Percentiles rank a stretch among this genome's conserved stretches.
Evolutionary conservation across 1,139 yeast genomes (phyloP).

Genomic region (Eremothecium cymbalariae): DNA sequence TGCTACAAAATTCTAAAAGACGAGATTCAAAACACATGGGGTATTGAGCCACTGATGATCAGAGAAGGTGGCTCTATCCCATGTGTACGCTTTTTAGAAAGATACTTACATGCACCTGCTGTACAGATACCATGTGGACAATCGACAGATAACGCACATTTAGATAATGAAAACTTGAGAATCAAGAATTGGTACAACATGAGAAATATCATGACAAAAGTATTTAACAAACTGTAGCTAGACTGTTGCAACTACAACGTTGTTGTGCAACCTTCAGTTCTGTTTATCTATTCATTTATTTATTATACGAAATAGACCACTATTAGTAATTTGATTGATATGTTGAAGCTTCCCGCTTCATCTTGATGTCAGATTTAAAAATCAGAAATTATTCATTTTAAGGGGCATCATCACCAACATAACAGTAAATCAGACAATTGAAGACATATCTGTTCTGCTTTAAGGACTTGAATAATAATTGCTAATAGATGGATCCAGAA

Average conservation of each 20-base stretch:
- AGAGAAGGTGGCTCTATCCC: constrained; percentile 98
- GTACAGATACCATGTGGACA: constrained; percentile 97
- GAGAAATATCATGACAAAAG: constrained; percentile 53
- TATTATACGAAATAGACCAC: too few species aligned
- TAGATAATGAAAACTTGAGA: constrained; percentile 77
- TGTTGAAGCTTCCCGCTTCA: too few species aligned
- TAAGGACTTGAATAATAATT: too few species aligned
- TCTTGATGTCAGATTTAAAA: too few species aligned
- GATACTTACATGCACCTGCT: constrained; percentile 75
- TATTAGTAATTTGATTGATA: too few species aligned
- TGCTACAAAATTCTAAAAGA: constrained; percentile 59
- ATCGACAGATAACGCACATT: constrained; percentile 88
- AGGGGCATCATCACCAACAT: too few species aligned
- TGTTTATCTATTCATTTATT: too few species aligned
- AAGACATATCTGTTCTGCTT: too few species aligned
- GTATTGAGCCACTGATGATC: constrained; percentile 63
- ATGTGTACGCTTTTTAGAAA: constrained; percentile 75
- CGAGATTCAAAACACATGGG: constrained; percentile 59
- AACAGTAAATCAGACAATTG: too few species aligned
- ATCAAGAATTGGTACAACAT: constrained; percentile 70
- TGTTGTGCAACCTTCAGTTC: too few species aligned
- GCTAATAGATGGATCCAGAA: too few species aligned
- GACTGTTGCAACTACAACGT: not conserved
- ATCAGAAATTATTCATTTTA: too few species aligned
- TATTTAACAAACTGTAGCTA: constrained; percentile 37